Percentiles rank a stretch among this genome's conserved stretches.
Evolutionary conservation across 2,329 filamentous ascomycete genomes (phyloP).

Genomic region (Alternaria alternata): DNA sequence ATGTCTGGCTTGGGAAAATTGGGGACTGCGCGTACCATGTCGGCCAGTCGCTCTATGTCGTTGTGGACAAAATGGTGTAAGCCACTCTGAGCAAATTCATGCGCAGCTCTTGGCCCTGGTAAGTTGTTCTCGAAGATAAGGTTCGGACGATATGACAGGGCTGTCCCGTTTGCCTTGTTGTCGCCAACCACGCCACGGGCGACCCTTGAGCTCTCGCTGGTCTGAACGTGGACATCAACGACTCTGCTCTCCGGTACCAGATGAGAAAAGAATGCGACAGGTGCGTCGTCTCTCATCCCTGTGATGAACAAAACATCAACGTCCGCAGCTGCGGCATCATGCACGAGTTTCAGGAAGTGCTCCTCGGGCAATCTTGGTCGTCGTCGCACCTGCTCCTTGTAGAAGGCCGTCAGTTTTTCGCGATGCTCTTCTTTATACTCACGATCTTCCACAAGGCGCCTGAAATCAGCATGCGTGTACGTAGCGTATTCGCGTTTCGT

Average conservation of each 20-base stretch:
- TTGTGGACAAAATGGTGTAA: constrained; percentile 50
- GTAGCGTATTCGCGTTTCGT: constrained; percentile 66
- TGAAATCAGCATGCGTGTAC: constrained; percentile 57
- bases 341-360: constrained; percentile 50
- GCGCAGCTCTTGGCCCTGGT: constrained; percentile 51
- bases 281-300: constrained; percentile 69
- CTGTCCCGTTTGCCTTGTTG: constrained; percentile 19
- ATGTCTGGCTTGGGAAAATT: constrained; percentile 62
- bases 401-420: constrained; percentile 61
- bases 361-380: constrained; percentile 60
- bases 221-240: constrained; percentile 62
- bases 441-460: constrained; percentile 62
- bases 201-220: constrained; percentile 49
- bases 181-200: constrained; percentile 45
- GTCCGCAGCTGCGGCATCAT: constrained; percentile 33
- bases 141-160: constrained; percentile 49
- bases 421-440: constrained; percentile 70
- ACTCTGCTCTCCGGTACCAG: constrained; percentile 62
- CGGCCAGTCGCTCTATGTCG: constrained; percentile 56
- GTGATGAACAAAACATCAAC: constrained; percentile 68
- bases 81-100: constrained; percentile 52
- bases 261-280: constrained; percentile 63
- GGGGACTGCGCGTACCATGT: constrained; percentile 60
- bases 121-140: constrained; percentile 63
- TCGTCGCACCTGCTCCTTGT: constrained; percentile 54